Conservation (phyloP, 768 basidiomycete species). For the Pulveroboletus ravenelii region DNA sequence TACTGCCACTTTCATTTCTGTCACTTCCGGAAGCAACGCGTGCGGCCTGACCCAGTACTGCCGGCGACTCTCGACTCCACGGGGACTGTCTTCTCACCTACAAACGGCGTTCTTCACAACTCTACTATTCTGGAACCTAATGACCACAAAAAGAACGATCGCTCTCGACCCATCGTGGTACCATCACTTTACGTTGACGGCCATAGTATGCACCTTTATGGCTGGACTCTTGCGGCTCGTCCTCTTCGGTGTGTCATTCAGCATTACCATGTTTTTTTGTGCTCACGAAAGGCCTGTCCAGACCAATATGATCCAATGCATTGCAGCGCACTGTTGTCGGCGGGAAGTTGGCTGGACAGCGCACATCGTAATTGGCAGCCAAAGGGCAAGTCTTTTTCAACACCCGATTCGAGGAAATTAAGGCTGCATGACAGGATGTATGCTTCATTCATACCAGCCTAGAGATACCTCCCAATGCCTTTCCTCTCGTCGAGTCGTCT, state of each 20-base stretch:
- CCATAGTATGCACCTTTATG: constrained; percentile 37
- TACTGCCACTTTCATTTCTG: background rate
- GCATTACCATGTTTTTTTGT: background rate
- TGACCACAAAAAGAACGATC: constrained; percentile 28
- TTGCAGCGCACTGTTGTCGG: constrained; percentile 65
- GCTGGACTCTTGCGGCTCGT: constrained; percentile 41
- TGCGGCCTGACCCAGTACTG: background rate
- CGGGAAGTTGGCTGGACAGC: constrained; percentile 75
- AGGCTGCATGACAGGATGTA: constrained; percentile 56
- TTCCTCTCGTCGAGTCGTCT: constrained; percentile 56
- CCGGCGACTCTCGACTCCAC: background rate
- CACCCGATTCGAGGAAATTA: constrained; percentile 4
- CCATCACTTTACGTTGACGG: constrained; percentile 42
- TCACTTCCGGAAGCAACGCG: background rate
- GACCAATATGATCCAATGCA: constrained; percentile 70
- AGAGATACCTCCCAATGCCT: constrained; percentile 54
- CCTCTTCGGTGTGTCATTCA: constrained; percentile 39
- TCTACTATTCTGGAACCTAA: constrained; percentile 9
- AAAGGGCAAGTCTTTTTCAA: constrained; percentile 47
- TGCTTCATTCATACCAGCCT: constrained; percentile 62
- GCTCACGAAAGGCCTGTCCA: constrained; percentile 25
- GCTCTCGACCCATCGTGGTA: constrained; percentile 46
- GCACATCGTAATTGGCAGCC: constrained; percentile 79
- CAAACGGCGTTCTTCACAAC: background rate
- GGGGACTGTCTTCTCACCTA: background rate